These are phyloP conservation scores for Pulveroboletus sp. DNA, from an alignment of 768 basidiomycete species.

Conservation along the genomic window DNA sequence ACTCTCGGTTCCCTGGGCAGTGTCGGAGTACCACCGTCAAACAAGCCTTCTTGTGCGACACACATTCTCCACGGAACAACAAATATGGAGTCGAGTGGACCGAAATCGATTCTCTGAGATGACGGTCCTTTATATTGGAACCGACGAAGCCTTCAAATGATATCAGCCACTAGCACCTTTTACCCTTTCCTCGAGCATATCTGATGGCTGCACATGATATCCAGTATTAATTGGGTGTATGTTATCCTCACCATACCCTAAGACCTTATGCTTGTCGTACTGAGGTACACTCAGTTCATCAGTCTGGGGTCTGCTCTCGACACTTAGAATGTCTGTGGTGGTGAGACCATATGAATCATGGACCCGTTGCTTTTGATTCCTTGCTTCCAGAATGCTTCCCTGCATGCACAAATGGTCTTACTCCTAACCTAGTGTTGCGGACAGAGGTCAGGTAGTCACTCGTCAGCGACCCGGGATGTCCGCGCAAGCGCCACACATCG, in stretches of 20 bases:
- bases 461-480: too few species aligned
- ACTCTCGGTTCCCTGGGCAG: not conserved
- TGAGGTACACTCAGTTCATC: conserved; percentile 21
- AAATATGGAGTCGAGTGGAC: not conserved
- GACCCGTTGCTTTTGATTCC: not conserved
- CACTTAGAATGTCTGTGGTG: conserved; percentile 27
- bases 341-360: conserved; percentile 13
- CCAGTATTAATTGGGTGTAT: conserved; percentile 10
- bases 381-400: conserved; percentile 8
- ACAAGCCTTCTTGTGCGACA: not conserved
- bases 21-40: not conserved
- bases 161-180: not conserved
- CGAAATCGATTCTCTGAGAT: not conserved
- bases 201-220: conserved; percentile 4
- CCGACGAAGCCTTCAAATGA: not conserved
- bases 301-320: conserved; percentile 25
- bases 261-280: not conserved
- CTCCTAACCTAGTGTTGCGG: conserved; percentile 7
- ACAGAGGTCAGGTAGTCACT: conserved; percentile 1
- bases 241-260: not conserved
- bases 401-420: conserved; percentile 12
- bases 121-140: not conserved
- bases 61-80: not conserved
- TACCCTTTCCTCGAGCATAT: not conserved
- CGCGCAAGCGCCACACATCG: too few species aligned